A percentile compares a stretch with the other conserved stretches of the same genome.
phyloP scores from a whole-genome alignment of 768 basidiomycete species.

The Suillus subaureus region DNA sequence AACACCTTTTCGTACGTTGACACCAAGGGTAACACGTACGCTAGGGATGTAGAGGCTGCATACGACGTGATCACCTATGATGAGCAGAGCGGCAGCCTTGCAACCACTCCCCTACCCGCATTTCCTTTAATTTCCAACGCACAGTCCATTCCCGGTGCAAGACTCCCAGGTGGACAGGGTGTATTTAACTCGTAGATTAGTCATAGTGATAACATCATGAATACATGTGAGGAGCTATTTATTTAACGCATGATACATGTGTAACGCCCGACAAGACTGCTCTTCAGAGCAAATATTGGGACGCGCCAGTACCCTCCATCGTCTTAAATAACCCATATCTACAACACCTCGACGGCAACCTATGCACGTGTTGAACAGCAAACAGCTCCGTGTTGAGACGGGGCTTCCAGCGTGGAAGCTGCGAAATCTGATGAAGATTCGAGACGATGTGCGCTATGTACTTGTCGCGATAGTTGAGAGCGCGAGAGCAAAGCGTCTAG shows the following conservation, averaged over 20 bases:
- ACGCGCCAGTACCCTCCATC: conserved; percentile 7
- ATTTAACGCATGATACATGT: not conserved
- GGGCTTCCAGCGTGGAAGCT: conserved; percentile 22
- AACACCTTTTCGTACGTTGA: conserved; percentile 70
- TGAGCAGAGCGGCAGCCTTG: conserved; percentile 52
- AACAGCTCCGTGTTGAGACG: conserved; percentile 43
- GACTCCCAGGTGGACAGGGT: conserved; percentile 39
- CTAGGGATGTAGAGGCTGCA: conserved; percentile 59
- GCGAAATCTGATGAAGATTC: conserved; percentile 24
- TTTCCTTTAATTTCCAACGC: conserved; percentile 5
- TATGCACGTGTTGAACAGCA: conserved; percentile 44
- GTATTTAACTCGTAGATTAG: not conserved
- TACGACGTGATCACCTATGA: conserved; percentile 65
- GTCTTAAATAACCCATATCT: conserved; percentile 13
- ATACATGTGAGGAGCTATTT: not conserved
- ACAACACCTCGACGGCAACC: conserved; percentile 18
- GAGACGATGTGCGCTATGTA: conserved; percentile 2
- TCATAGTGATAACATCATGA: not conserved
- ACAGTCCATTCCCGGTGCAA: conserved; percentile 19
- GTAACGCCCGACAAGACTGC: not conserved
- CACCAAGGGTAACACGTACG: conserved; percentile 60
- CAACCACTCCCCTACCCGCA: conserved; percentile 18
- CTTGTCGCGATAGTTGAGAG: conserved; percentile 22
- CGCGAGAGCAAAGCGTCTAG: conserved; percentile 37
- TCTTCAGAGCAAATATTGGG: not conserved